Evolutionary conservation across 345 rosid genomes (phyloP), one percentile per base, ranked within the genome.

Genomic region (Euphorbia pulcherrima): DNA sequence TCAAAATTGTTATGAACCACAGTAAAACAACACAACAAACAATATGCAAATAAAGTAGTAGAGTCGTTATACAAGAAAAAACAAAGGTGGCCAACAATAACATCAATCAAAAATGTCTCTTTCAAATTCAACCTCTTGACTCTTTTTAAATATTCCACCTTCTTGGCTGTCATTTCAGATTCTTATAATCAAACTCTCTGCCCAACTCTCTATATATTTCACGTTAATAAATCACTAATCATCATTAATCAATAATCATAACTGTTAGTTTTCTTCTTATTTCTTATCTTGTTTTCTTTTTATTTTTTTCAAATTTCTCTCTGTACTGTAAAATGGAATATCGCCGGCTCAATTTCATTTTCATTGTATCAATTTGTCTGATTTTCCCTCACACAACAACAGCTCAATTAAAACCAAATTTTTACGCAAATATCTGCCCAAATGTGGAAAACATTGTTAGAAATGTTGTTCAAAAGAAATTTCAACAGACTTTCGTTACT

Each of bases 401-500:
- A n/a, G 98, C 97, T 17, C 88, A 87, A 54, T 93, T 90, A 21
- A 75, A 33, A 41, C 68, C 1, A 24, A 80, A 87, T 48, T 85
- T 74, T 74, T 92, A 92, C 72, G 78, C 78, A 12, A 79, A 63
- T 0, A 59, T 74, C 44, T 92, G 97, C 76, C 97, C 97, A 2
- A 88, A 79, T 41, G 92, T 88, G 12, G 97, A 92, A 68, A 7
- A 13, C 14, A 83, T 88, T 20, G 98, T 90, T 20, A 75, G 69
- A 70, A 73, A 8, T 5, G 90, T 60, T 0, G 90, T 87, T 48
- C 77, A 73, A 12, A 52, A 33, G 46, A 87, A 87, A 78, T 82
- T 84, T 73, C 78, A 64, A 56, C 90, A 87, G 76, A 87, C 90
- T 29, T 83, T 82, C 41, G 81, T 80, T 28, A 87, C 92, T 2